Evolutionary conservation across 2,329 filamentous ascomycete species (phyloP).

Genomic region (Aureobasidium uvarum): DNA sequence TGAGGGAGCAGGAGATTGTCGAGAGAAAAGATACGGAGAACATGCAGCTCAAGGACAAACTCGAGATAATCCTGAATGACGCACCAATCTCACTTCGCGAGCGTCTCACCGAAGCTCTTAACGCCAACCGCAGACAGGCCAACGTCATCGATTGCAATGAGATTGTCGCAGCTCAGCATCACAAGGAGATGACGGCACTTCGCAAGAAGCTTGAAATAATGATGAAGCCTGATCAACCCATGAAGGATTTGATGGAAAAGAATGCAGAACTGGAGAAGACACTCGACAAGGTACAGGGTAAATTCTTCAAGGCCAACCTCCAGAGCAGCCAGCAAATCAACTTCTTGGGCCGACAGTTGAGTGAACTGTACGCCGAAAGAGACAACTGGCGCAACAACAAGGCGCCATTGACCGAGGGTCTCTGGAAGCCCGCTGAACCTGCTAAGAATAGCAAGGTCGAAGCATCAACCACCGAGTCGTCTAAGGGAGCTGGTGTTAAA

Average conservation of each 20-base stretch:
- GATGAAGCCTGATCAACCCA: not conserved
- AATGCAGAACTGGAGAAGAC: not conserved
- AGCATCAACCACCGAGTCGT: not conserved
- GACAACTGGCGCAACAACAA: not conserved
- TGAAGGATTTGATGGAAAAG: not conserved
- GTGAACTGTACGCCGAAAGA: not conserved
- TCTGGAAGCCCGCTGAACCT: not conserved
- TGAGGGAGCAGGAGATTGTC: not conserved
- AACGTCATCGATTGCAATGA: slow-evolving; percentile 2
- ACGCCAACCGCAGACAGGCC: slow-evolving; percentile 10
- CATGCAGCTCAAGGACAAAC: not conserved
- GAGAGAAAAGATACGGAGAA: slow-evolving; percentile 4
- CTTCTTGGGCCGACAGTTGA: slow-evolving; percentile 2
- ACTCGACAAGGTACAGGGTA: not conserved
- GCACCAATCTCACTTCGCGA: not conserved
- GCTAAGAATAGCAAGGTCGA: not conserved
- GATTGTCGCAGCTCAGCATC: slow-evolving; percentile 12
- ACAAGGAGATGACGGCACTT: not conserved
- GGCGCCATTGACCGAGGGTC: not conserved
- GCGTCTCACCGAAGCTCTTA: not conserved
- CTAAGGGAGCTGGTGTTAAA: not conserved
- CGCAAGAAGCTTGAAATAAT: not conserved
- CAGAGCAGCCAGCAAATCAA: not conserved
- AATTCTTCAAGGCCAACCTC: not conserved
- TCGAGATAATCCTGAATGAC: not conserved